phyloP scores from a whole-genome alignment of 495 filamentous ascomycete genomes.

The Penicillium herquei region DNA sequence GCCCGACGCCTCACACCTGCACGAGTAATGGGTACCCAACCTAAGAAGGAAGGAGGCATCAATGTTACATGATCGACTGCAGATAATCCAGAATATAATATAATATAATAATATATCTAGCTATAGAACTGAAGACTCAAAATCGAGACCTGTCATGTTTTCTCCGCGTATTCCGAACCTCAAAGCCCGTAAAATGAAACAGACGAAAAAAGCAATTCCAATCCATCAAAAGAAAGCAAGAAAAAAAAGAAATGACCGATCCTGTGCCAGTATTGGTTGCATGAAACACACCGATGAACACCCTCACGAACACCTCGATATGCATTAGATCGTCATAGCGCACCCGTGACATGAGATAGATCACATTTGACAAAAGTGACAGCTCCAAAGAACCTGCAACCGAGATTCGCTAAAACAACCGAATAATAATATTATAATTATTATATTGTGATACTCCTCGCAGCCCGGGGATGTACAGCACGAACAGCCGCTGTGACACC shows the following conservation, averaged over 20 bases:
- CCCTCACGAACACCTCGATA: conserved; percentile 18
- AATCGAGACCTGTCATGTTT: neutral
- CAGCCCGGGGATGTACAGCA: conserved; percentile 1
- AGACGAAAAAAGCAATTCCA: neutral
- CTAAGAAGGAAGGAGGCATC: neutral
- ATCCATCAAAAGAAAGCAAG: neutral
- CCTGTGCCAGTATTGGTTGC: conserved; percentile 3
- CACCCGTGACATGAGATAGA: conserved; percentile 25
- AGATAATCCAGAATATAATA: neutral
- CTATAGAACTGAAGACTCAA: neutral
- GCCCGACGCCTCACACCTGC: neutral
- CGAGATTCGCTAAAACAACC: neutral
- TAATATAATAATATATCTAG: neutral
- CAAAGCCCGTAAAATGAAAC: neutral
- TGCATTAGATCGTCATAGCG: conserved; percentile 12
- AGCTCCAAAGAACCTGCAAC: conserved; percentile 6
- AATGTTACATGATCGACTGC: conserved; percentile 3
- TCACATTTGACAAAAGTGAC: conserved; percentile 21
- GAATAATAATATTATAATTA: neutral
- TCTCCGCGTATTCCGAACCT: neutral
- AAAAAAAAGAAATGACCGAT: neutral
- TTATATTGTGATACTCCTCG: neutral
- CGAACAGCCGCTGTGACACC: conserved; percentile 10
- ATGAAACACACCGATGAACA: conserved; percentile 9
- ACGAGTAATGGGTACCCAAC: neutral